phyloP scores from a whole-genome alignment of 176 grass and related monocot species.

The Bromus sterilis region DNA sequence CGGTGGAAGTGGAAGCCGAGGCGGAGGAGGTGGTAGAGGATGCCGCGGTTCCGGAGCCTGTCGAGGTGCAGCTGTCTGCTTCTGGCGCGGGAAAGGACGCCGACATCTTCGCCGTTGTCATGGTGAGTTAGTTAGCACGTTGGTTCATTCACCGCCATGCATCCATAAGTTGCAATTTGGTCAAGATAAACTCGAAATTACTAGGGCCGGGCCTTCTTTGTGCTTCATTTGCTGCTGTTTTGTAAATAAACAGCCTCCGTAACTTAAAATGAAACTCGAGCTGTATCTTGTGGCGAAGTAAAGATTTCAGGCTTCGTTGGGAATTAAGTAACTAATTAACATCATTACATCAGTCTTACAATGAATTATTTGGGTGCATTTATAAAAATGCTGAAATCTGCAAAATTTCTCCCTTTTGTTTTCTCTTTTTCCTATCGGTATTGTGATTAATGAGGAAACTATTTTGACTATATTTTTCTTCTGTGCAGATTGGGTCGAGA shows the following conservation, averaged over 20 bases:
- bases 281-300: background rate
- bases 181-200: background rate
- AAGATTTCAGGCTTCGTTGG: background rate
- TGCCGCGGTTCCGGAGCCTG: slow-evolving; percentile 42
- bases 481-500: slow-evolving; percentile 45
- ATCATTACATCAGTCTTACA: background rate
- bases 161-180: background rate
- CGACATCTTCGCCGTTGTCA: slow-evolving; percentile 88
- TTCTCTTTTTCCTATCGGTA: background rate
- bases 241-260: background rate
- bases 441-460: slow-evolving; percentile 22
- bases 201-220: background rate
- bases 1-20: slow-evolving; percentile 25
- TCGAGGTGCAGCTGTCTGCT: slow-evolving; percentile 56
- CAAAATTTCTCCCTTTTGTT: too few relatives aligned
- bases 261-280: background rate
- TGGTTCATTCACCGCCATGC: background rate
- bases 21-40: slow-evolving; percentile 17
- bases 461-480: slow-evolving; percentile 15
- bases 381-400: background rate
- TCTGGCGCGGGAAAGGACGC: slow-evolving; percentile 54
- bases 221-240: background rate
- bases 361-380: background rate
- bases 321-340: background rate
- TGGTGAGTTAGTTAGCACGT: slow-evolving; percentile 41